Evolutionary conservation across 1,284 basidiomycete species (phyloP), one percentile per base, ranked within the genome.

Genomic region (Cryptococcus jaspeensis): DNA sequence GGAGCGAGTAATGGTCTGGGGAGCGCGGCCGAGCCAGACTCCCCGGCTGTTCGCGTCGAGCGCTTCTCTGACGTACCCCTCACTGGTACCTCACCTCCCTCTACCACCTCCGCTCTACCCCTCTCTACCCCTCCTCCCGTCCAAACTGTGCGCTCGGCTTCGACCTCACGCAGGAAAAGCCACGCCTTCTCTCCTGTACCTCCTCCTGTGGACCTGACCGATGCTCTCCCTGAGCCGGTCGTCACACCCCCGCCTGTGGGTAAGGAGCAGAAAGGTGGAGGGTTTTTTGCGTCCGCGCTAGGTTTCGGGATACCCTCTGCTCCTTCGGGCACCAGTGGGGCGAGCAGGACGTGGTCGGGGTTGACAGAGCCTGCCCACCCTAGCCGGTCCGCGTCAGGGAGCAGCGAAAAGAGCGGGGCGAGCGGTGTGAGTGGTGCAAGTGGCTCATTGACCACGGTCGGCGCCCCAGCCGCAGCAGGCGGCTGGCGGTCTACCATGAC

Each of bases 401-500:
- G 28, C 28, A 32, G 28, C 28, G 5, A 32, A 9, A 32, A 32
- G 28, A 32, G 28, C 28, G 28, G 28, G 4, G 28, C 28, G 28
- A 32, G 28, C 28, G 28, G 28, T 4, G 28, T 5, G 28, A 32
- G 28, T 9, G 28, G 28, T 32, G 9, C 41, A n/a, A n/a, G n/a
- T n/a, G n/a, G n/a, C n/a, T n/a, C n/a, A n/a, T n/a, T n/a, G n/a
- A n/a, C n/a, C n/a, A n/a, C n/a, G n/a, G n/a, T n/a, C n/a, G n/a
- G n/a, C n/a, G n/a, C n/a, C n/a, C n/a, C n/a, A n/a, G n/a, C n/a
- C n/a, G n/a, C n/a, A n/a, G n/a, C 48, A 23, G 48, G 40, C 46
- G 64, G 69, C 6, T 71, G 73, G 73, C 57, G 66, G 32, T 64
- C 70, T 2, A 71, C 72, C 28, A 65, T 75, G 65, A 59, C 64